Conservation (phyloP, 2,329 filamentous ascomycete genomes). For the Cytospora paraplurivora region DNA sequence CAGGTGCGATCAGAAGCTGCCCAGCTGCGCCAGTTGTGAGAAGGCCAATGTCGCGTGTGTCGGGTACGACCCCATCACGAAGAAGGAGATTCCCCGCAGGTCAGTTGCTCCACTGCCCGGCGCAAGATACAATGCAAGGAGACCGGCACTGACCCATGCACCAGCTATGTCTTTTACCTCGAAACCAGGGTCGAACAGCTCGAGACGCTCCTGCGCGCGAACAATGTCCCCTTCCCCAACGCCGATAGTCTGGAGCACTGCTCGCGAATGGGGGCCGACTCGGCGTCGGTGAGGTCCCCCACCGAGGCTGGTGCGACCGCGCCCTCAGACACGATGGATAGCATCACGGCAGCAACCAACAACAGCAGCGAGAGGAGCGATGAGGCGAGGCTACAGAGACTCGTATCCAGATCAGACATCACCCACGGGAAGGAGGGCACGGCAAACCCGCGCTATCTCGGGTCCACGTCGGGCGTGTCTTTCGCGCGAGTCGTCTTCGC, state of each 20-base stretch:
- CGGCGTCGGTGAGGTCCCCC: constrained; percentile 38
- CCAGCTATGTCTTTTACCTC: constrained; percentile 90
- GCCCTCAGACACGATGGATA: constrained; percentile 39
- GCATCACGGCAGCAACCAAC: constrained; percentile 37
- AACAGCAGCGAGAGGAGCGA: constrained; percentile 56
- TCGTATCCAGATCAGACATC: constrained; percentile 59
- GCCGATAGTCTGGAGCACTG: constrained; percentile 69
- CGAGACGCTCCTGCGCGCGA: constrained; percentile 70
- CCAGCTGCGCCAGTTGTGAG: constrained; percentile 87
- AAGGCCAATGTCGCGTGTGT: constrained; percentile 92
- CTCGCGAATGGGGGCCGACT: constrained; percentile 50
- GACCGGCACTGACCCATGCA: neutral
- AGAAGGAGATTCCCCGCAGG: constrained; percentile 89
- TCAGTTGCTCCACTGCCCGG: constrained; percentile 53
- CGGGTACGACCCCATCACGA: constrained; percentile 94
- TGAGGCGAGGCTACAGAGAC: constrained; percentile 62
- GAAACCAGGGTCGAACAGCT: constrained; percentile 84
- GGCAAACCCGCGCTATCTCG: constrained; percentile 78
- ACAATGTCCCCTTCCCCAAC: constrained; percentile 72
- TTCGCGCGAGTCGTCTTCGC: constrained; percentile 94
- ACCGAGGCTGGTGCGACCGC: constrained; percentile 38
- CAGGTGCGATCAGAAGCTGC: constrained; percentile 88
- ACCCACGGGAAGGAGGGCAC: constrained; percentile 46
- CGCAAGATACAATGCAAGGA: neutral
- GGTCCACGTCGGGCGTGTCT: constrained; percentile 86